These are phyloP conservation scores for Leccinum broughii DNA, from an alignment of 768 basidiomycete genomes.

Conservation along the genomic window DNA sequence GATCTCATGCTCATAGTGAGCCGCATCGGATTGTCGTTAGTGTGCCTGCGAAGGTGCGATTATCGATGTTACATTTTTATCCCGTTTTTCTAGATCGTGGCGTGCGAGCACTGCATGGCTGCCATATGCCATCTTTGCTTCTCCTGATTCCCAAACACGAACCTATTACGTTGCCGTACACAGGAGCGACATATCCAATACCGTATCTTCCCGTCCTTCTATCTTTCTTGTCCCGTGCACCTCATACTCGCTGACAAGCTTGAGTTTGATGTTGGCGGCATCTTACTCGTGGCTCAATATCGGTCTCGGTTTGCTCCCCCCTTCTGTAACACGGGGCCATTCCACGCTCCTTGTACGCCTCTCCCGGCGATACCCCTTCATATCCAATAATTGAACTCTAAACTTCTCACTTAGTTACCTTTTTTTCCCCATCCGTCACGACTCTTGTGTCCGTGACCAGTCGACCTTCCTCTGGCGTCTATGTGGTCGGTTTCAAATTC, in stretches of 20 bases:
- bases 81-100: conserved; percentile 9
- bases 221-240: conserved; percentile 7
- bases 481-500: conserved; percentile 12
- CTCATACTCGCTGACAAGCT: conserved; percentile 16
- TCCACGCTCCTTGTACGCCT: conserved; percentile 9
- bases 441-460: conserved; percentile 1
- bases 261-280: conserved; percentile 17
- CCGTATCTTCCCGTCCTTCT: conserved; percentile 10
- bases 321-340: conserved; percentile 9
- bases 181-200: conserved; percentile 11
- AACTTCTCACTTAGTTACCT: conserved; percentile 1
- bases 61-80: conserved; percentile 20
- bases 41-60: conserved; percentile 16
- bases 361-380: conserved; percentile 21
- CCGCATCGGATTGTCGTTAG: conserved; percentile 3
- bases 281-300: background rate
- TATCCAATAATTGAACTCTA: conserved; percentile 31
- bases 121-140: conserved; percentile 25
- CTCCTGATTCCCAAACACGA: conserved; percentile 19
- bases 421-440: conserved; percentile 7
- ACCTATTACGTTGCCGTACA: conserved; percentile 26
- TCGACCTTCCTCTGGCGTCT: background rate
- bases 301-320: conserved; percentile 1
- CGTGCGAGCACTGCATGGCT: conserved; percentile 20
- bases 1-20: conserved; percentile 15